Evolutionary conservation across 768 basidiomycete species (phyloP).

Genomic region (Boletus fagicola): DNA sequence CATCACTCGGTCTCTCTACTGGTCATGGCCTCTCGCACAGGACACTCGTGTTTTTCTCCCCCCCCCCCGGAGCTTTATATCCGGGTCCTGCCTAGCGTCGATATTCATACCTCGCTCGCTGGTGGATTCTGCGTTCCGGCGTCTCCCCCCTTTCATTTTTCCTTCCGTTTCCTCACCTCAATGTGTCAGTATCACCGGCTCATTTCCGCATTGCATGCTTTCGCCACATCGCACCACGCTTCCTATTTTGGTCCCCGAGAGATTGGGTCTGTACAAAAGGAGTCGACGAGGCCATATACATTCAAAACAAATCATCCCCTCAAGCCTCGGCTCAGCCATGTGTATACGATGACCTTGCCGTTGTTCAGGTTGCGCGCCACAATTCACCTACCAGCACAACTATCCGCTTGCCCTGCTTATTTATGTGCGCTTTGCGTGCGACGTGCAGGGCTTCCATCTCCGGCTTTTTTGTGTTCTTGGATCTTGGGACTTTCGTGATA

Average conservation of each 20-base stretch:
- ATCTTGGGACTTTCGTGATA: slow-evolving; percentile 37
- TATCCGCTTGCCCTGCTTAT: slow-evolving; percentile 32
- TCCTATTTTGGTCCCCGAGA: slow-evolving; percentile 33
- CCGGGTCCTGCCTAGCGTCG: slow-evolving; percentile 35
- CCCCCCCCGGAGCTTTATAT: slow-evolving; percentile 23
- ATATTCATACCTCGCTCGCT: slow-evolving; percentile 49
- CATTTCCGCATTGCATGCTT: slow-evolving; percentile 40
- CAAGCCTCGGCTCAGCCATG: slow-evolving; percentile 32
- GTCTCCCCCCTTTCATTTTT: slow-evolving; percentile 23
- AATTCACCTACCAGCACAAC: slow-evolving; percentile 18
- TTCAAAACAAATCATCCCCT: slow-evolving; percentile 26
- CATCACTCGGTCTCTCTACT: slow-evolving; percentile 30
- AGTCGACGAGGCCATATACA: slow-evolving; percentile 33
- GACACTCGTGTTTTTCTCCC: slow-evolving; percentile 29
- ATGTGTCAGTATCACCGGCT: slow-evolving; percentile 44
- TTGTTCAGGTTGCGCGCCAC: slow-evolving; percentile 27
- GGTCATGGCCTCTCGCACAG: slow-evolving; percentile 41
- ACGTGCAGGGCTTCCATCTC: slow-evolving; percentile 29
- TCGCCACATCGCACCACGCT: slow-evolving; percentile 40
- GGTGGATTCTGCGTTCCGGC: slow-evolving; percentile 25
- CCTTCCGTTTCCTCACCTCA: slow-evolving; percentile 33
- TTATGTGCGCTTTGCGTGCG: slow-evolving; percentile 29
- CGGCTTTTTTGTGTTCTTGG: slow-evolving; percentile 39
- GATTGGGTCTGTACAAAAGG: slow-evolving; percentile 39
- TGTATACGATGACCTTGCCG: slow-evolving; percentile 30